These are phyloP conservation scores for Phaeosphaeria sp. DNA, from an alignment of 2,329 filamentous ascomycete species.

Conservation along the genomic window DNA sequence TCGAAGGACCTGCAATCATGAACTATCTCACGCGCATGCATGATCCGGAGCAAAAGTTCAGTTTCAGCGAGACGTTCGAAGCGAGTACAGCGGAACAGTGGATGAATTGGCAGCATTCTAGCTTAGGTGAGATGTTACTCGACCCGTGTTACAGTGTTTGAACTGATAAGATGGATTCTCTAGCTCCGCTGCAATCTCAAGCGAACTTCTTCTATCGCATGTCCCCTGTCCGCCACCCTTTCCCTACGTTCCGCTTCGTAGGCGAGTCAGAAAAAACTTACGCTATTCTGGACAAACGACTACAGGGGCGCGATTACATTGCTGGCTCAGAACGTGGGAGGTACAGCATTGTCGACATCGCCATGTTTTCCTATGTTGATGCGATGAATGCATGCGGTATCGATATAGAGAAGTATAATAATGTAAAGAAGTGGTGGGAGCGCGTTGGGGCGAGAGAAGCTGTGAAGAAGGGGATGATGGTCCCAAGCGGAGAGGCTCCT, in stretches of 20 bases:
- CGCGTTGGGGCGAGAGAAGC: background rate
- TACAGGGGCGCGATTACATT: background rate
- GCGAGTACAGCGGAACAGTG: background rate
- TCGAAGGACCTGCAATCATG: background rate
- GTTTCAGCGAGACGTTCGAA: background rate
- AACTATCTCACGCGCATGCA: background rate
- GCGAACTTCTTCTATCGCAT: background rate
- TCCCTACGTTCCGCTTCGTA: background rate
- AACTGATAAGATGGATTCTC: background rate
- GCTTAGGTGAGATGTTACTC: background rate
- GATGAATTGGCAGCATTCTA: background rate
- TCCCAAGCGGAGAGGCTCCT: background rate
- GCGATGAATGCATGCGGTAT: background rate
- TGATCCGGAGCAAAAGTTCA: background rate
- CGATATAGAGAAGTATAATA: background rate
- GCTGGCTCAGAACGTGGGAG: background rate
- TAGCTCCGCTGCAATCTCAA: background rate
- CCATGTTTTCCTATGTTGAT: background rate
- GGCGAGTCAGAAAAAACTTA: background rate
- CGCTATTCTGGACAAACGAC: background rate
- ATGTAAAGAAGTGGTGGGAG: background rate
- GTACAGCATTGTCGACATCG: background rate
- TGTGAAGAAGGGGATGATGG: background rate
- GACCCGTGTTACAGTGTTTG: background rate
- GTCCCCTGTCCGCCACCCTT: background rate